phyloP scores from a whole-genome alignment of 768 basidiomycete genomes.

The Pleurotus giganteus region DNA sequence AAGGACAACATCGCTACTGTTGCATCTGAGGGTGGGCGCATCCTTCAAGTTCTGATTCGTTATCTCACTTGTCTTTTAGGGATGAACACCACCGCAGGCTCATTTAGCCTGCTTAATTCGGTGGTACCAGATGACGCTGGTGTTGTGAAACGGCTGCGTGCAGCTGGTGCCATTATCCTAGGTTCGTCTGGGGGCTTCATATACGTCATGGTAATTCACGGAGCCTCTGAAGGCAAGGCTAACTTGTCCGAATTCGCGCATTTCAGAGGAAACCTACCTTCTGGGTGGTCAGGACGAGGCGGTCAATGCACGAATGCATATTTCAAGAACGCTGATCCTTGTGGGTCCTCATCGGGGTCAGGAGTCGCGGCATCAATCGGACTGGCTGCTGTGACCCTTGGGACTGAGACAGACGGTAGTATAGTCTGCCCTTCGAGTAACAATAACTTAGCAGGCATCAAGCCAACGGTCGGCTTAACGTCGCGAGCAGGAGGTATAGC shows the following conservation, averaged over 20 bases:
- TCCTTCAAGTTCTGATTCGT: neutral
- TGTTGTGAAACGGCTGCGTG: slow-evolving; percentile 36
- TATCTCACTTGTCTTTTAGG: neutral
- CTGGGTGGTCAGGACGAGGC: slow-evolving; percentile 60
- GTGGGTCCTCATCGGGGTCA: slow-evolving; percentile 59
- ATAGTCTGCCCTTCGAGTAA: slow-evolving; percentile 49
- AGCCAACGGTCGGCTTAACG: slow-evolving; percentile 58
- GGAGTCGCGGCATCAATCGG: slow-evolving; percentile 53
- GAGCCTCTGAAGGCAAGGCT: slow-evolving; percentile 41
- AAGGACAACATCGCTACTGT: slow-evolving; percentile 11
- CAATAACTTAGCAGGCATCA: slow-evolving; percentile 59
- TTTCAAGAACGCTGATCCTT: slow-evolving; percentile 50
- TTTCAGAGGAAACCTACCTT: slow-evolving; percentile 42
- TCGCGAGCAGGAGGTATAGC: slow-evolving; percentile 54
- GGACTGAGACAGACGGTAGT: slow-evolving; percentile 54
- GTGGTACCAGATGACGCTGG: slow-evolving; percentile 45
- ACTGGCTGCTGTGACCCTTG: slow-evolving; percentile 44
- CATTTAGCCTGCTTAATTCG: slow-evolving; percentile 39
- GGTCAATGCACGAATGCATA: slow-evolving; percentile 52
- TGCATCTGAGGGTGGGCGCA: slow-evolving; percentile 2
- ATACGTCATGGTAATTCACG: neutral
- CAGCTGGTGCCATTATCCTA: slow-evolving; percentile 9
- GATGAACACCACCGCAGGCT: slow-evolving; percentile 25
- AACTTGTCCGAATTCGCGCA: slow-evolving; percentile 56
- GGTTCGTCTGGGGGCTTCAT: neutral